Percentiles rank a stretch among this genome's conserved stretches.
Conservation (phyloP, 2,329 filamentous ascomycete species). For the Dissoconium aciculare region DNA sequence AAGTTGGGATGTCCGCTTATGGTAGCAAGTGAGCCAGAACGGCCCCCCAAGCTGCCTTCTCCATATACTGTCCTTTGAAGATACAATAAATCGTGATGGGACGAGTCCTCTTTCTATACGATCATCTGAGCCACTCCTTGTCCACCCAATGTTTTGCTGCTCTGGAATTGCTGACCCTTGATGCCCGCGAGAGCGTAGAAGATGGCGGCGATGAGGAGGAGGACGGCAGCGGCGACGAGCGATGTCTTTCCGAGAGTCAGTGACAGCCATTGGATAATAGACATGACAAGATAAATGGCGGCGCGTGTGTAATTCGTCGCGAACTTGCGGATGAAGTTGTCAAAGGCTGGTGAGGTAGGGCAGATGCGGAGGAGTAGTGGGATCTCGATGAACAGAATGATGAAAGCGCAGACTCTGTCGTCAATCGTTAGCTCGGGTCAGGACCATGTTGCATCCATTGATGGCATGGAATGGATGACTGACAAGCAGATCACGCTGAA, state of each 20-base stretch:
- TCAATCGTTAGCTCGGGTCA: too few species aligned
- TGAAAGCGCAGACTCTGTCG: slow-evolving; percentile 33
- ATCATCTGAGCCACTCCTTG: slow-evolving; percentile 96
- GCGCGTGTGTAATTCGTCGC: slow-evolving; percentile 96
- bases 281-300: slow-evolving; percentile 69
- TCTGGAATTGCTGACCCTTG: slow-evolving; percentile 74
- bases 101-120: too few species aligned
- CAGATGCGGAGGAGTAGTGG: slow-evolving; percentile 94
- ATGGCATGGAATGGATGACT: slow-evolving; percentile 10
- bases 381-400: slow-evolving; percentile 49
- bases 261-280: slow-evolving; percentile 70
- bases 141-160: slow-evolving; percentile 91
- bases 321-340: slow-evolving; percentile 76
- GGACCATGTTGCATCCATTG: slow-evolving; percentile 2
- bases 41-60: too few species aligned
- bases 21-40: too few species aligned
- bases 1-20: too few species aligned
- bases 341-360: slow-evolving; percentile 81
- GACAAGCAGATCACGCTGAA: slow-evolving; percentile 42
- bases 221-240: slow-evolving; percentile 72
- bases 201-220: slow-evolving; percentile 58
- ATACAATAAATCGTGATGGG: too few species aligned
- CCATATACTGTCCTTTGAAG: too few species aligned
- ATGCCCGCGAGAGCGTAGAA: slow-evolving; percentile 71
- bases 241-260: slow-evolving; percentile 49